Conservation (phyloP, 331 rosid species). For the Cucumis variabilis region DNA sequence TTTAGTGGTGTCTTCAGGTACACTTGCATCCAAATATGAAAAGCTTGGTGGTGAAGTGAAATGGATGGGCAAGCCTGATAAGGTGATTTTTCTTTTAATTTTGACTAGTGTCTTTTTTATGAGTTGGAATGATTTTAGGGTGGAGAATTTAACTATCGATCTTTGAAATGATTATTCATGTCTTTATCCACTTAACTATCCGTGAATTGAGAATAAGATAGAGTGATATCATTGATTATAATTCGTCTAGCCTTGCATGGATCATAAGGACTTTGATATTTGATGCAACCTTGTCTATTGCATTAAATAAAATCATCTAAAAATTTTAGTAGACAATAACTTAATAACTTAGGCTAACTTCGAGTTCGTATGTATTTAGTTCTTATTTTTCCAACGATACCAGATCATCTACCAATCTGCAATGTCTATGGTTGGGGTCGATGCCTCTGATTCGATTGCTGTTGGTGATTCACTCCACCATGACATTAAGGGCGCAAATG, state of each 20-base stretch:
- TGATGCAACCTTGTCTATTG: not conserved
- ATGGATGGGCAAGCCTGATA: conserved; percentile 98
- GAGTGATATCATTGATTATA: conserved; percentile 46
- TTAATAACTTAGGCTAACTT: not conserved
- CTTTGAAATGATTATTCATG: no score
- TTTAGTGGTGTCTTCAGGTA: conserved; percentile 47
- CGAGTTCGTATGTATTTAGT: not conserved
- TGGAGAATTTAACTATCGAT: not conserved
- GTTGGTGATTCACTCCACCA: conserved; percentile 99
- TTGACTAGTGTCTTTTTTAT: no score
- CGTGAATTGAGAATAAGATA: conserved; percentile 36
- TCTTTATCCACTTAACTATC: not conserved
- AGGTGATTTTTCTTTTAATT: conserved; percentile 46
- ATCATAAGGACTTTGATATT: not conserved
- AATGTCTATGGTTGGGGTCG: conserved; percentile 71
- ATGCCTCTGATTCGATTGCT: conserved; percentile 69
- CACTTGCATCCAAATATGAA: conserved; percentile 89
- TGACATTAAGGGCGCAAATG: conserved; percentile 96
- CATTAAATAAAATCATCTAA: not conserved
- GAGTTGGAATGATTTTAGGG: not conserved
- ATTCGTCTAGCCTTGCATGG: not conserved
- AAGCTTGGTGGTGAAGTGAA: conserved; percentile 95
- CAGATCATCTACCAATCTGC: conserved; percentile 87
- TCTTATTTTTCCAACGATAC: conserved; percentile 8
- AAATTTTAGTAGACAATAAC: not conserved